These are phyloP conservation scores for Lentinula boryana DNA, from an alignment of 768 basidiomycete species.

Conservation along the genomic window DNA sequence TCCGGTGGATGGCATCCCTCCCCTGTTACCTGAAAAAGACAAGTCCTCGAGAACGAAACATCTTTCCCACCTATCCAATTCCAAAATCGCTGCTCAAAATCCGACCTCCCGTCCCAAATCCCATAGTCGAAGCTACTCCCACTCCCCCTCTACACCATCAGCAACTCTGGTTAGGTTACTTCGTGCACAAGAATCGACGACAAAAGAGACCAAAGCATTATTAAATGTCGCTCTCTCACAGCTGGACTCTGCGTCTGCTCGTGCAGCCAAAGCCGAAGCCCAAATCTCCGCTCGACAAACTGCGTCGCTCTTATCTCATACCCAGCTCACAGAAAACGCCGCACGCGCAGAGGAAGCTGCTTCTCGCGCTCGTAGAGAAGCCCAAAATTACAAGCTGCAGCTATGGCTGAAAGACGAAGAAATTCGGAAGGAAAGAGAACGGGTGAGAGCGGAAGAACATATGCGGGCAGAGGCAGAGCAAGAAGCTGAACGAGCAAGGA, in stretches of 20 bases:
- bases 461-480: constrained; percentile 27
- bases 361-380: background rate
- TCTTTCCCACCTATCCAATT: background rate
- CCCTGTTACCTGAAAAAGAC: background rate
- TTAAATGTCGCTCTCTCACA: constrained; percentile 6
- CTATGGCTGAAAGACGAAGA: background rate
- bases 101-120: background rate
- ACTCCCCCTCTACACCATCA: background rate
- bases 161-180: constrained; percentile 3
- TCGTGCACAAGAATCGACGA: constrained; percentile 2
- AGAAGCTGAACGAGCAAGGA: constrained; percentile 34
- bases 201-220: constrained; percentile 3
- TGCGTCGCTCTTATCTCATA: background rate
- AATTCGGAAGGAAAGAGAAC: constrained; percentile 21
- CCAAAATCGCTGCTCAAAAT: background rate
- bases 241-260: constrained; percentile 5
- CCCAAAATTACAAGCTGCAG: constrained; percentile 6
- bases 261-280: constrained; percentile 3
- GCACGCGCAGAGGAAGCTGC: background rate
- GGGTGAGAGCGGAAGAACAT: constrained; percentile 19
- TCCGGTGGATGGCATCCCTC: background rate
- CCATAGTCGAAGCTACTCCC: background rate
- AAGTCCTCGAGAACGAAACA: background rate
- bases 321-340: background rate
- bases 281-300: background rate